phyloP scores from a whole-genome alignment of 1,284 basidiomycete species.

The Sanguinoderma infundibulare region DNA sequence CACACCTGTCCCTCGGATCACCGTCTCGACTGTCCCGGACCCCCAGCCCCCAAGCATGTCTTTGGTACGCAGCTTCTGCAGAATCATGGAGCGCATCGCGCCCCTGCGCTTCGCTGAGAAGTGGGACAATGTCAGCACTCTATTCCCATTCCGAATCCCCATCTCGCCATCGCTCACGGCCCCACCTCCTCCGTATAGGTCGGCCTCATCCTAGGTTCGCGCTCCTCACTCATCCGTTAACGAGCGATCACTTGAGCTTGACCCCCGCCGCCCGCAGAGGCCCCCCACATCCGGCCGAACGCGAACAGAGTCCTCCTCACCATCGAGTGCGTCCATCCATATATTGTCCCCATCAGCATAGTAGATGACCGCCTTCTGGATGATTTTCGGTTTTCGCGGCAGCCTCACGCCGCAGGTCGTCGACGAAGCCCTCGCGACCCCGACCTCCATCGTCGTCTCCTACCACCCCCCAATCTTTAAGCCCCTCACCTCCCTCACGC shows the following conservation, averaged over 20 bases:
- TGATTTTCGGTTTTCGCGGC: constrained; percentile 2
- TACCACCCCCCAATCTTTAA: constrained; percentile 94
- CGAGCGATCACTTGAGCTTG: constrained; percentile 3
- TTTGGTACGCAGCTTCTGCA: constrained; percentile 55
- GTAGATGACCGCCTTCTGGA: neutral
- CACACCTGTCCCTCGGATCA: neutral
- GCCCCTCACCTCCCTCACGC: constrained; percentile 78
- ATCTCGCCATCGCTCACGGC: constrained; percentile 18
- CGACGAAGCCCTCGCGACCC: constrained; percentile 70
- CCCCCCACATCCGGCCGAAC: constrained; percentile 61
- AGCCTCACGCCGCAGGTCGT: constrained; percentile 83
- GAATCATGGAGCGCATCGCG: constrained; percentile 80
- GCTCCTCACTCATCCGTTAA: too few relatives aligned
- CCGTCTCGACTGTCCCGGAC: neutral
- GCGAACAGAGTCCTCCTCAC: constrained; percentile 79
- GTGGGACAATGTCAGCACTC: constrained; percentile 85
- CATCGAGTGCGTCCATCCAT: constrained; percentile 69
- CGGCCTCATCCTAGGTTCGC: constrained; percentile 77
- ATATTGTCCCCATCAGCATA: neutral
- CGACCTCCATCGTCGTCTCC: constrained; percentile 73
- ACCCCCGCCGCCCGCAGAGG: constrained; percentile 54
- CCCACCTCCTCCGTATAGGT: constrained; percentile 60
- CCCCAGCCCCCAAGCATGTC: constrained; percentile 30
- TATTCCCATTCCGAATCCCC: constrained; percentile 2
- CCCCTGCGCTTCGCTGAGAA: constrained; percentile 84